phyloP scores from a whole-genome alignment of 495 filamentous ascomycete species.

The Copromyces sp. region DNA sequence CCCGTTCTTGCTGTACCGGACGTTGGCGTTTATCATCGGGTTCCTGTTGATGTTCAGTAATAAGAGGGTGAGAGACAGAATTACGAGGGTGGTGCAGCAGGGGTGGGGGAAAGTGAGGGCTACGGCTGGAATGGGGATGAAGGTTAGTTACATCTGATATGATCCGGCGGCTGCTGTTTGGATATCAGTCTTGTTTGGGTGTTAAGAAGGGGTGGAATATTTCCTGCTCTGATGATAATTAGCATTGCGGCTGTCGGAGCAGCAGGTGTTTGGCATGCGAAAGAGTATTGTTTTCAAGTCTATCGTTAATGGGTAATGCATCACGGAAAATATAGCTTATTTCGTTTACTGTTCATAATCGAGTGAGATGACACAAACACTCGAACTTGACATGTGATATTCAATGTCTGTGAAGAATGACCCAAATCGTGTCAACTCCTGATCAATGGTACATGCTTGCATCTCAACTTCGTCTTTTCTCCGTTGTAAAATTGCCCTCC shows the following conservation, averaged over 20 bases:
- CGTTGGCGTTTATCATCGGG: constrained; percentile 72
- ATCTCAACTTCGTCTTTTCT: not conserved
- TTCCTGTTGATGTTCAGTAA: constrained; percentile 68
- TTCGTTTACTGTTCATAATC: not conserved
- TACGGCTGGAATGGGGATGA: constrained; percentile 93
- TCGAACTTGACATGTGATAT: not conserved
- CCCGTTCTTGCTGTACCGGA: constrained; percentile 62
- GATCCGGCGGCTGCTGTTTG: not conserved
- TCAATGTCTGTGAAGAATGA: not conserved
- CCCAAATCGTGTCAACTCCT: not conserved
- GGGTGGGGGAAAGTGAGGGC: constrained; percentile 76
- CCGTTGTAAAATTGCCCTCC: not conserved
- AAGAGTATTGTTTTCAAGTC: not conserved
- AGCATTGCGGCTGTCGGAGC: not conserved
- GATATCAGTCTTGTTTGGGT: not conserved
- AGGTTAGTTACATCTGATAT: constrained; percentile 76
- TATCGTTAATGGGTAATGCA: not conserved
- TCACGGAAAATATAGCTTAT: not conserved
- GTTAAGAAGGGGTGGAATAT: not conserved
- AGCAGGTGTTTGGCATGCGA: not conserved
- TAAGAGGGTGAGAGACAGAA: constrained; percentile 61
- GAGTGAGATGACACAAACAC: not conserved
- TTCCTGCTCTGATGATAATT: not conserved
- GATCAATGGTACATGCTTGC: not conserved
- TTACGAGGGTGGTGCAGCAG: constrained; percentile 53